A percentile compares a stretch with the other conserved stretches of the same genome.
Evolutionary conservation across 2,329 filamentous ascomycete genomes (phyloP).

Genomic region (Microdochium trichocladiopsis): DNA sequence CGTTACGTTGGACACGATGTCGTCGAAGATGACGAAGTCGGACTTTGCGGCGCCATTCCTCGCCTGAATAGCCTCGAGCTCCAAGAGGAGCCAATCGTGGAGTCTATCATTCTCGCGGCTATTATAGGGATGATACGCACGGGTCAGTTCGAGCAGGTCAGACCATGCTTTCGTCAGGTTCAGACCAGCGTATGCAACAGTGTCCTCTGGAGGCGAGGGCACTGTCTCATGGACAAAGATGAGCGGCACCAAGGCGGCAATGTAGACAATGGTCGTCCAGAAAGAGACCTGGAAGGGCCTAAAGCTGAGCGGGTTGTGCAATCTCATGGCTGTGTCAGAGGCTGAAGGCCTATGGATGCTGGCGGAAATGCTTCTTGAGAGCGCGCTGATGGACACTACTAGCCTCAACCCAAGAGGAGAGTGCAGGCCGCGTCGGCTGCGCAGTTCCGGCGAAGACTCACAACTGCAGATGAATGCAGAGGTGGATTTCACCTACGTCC

Average conservation of each 20-base stretch:
- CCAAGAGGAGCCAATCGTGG: slow-evolving; percentile 64
- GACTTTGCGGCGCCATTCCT: slow-evolving; percentile 43
- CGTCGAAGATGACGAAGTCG: slow-evolving; percentile 67
- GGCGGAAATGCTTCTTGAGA: too few relatives aligned
- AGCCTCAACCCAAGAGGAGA: too few relatives aligned
- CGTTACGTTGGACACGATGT: slow-evolving; percentile 72
- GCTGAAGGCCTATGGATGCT: background rate
- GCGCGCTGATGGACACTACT: too few relatives aligned
- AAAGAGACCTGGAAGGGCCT: slow-evolving; percentile 74
- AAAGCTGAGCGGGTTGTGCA: slow-evolving; percentile 63
- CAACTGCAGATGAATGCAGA: background rate
- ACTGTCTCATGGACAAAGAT: slow-evolving; percentile 71
- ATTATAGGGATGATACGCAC: slow-evolving; percentile 81
- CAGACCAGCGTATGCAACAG: slow-evolving; percentile 52
- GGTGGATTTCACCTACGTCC: background rate
- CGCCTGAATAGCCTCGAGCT: slow-evolving; percentile 64
- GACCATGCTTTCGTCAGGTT: slow-evolving; percentile 82
- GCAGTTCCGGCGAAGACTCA: background rate
- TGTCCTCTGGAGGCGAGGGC: slow-evolving; percentile 53
- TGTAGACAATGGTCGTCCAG: slow-evolving; percentile 68
- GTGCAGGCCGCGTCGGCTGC: background rate
- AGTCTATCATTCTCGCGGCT: slow-evolving; percentile 76
- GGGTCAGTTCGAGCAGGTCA: slow-evolving; percentile 71
- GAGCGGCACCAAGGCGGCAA: slow-evolving; percentile 67
- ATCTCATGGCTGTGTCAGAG: slow-evolving; percentile 13